These are phyloP conservation scores for Aspergillus fischeri DNA, from an alignment of 2,329 filamentous ascomycete species.

Conservation along the genomic window DNA sequence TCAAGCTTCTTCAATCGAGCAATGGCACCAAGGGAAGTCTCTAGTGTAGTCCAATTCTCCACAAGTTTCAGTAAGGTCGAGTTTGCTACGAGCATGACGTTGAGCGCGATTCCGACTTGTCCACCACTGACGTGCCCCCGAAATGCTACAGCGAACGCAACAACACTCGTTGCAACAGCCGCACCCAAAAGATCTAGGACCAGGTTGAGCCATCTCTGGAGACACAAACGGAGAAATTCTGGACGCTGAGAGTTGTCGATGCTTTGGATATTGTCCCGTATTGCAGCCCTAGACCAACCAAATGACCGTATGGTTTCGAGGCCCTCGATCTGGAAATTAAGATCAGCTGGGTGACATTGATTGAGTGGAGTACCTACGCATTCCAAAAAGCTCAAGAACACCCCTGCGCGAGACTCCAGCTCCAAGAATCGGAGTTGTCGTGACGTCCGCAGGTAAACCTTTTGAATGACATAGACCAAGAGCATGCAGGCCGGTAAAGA, in stretches of 20 bases:
- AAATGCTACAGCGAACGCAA: constrained; percentile 39
- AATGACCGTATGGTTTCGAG: constrained; percentile 50
- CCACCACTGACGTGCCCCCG: constrained; percentile 34
- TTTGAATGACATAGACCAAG: background rate
- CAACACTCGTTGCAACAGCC: constrained; percentile 37
- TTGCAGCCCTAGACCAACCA: constrained; percentile 41
- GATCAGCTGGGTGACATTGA: too few relatives aligned
- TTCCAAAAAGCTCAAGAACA: background rate
- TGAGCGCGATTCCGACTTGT: constrained; percentile 45
- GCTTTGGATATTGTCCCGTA: constrained; percentile 32
- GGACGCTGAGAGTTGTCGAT: constrained; percentile 41
- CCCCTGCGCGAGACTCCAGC: background rate
- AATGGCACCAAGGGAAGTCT: constrained; percentile 49
- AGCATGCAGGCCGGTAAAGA: too few relatives aligned
- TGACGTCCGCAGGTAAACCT: background rate
- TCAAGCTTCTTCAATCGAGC: constrained; percentile 7
- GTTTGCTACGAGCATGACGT: constrained; percentile 45
- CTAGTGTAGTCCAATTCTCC: constrained; percentile 49
- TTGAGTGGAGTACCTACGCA: background rate
- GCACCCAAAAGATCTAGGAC: constrained; percentile 42
- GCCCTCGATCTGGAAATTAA: constrained; percentile 24
- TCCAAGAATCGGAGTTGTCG: background rate
- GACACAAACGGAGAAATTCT: constrained; percentile 42
- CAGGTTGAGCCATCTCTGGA: constrained; percentile 41
- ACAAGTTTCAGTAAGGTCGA: constrained; percentile 41